Evolutionary conservation across 169 alveolate species (phyloP).

Genomic region (Eimeria acervulina): DNA sequence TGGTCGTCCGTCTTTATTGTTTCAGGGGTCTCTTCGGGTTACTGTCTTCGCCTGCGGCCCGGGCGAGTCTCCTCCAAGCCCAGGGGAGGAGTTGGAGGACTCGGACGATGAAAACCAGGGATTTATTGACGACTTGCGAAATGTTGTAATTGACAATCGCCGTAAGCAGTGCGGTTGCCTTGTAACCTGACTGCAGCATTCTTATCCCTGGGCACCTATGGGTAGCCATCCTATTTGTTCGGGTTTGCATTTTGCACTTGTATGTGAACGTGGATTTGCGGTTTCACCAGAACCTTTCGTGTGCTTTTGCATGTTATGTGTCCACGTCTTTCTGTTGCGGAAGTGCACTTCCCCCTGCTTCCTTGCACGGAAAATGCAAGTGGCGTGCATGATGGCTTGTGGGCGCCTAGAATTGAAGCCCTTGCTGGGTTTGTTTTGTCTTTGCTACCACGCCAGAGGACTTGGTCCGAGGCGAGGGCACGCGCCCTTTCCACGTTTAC

Average conservation of each 20-base stretch:
- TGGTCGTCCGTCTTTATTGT: neutral
- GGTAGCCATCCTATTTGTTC: too few species aligned
- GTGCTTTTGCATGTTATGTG: neutral
- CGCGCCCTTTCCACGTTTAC: constrained; percentile 86
- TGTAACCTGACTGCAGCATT: neutral
- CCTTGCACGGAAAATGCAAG: neutral
- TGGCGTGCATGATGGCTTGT: neutral
- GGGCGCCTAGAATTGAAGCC: neutral
- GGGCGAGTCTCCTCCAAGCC: constrained; percentile 82
- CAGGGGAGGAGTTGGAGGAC: constrained; percentile 78
- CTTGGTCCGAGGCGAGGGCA: constrained; percentile 64
- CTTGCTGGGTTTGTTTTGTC: neutral
- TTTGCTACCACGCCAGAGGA: constrained; percentile 53
- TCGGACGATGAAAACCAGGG: constrained; percentile 70
- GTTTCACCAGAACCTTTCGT: neutral
- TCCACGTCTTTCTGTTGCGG: neutral
- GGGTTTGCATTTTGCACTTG: neutral
- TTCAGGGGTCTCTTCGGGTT: constrained; percentile 79
- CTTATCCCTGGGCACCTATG: neutral
- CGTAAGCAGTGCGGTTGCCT: constrained; percentile 23
- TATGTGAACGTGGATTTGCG: neutral
- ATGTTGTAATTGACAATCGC: constrained; percentile 75
- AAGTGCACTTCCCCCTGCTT: neutral
- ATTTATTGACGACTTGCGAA: constrained; percentile 62
- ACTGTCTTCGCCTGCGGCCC: constrained; percentile 82